Base-by-base conservation (phyloP, 1,284 basidiomycete genomes). In the Cryptococcus amylolentus region DNA sequence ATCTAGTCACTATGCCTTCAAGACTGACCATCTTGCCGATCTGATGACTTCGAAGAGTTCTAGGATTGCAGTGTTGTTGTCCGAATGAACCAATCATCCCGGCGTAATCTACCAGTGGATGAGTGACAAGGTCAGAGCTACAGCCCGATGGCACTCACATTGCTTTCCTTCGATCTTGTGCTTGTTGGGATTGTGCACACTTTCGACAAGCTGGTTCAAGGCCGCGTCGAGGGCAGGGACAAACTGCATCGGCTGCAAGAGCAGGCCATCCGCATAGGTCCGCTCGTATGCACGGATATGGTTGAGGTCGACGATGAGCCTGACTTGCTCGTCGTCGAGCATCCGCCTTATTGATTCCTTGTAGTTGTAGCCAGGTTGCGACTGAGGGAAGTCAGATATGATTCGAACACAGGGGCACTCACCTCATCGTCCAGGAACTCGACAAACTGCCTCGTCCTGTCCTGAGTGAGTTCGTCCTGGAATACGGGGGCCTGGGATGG, bases 1-100 rank as follows among this genome's bases (percentile, higher is more conserved):
- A 98, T 61, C 95, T 85, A 2, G 96, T 98, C 57, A 99, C 92
- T 71, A 99, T 99, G 37, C 96, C 96, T 79, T 99, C 96, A 28
- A 99, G 78, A 41, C 89, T 94, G 70, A 98, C 90, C 91, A 98
- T 92, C 78, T 88, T 93, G 53, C 93, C 91, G 31, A 99, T 84
- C 76, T 97, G 88, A 57, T 85, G 82, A 48, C 91, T 88, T 58
- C 88, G 84, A 40, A 99, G 83, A 10, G 92, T 95, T 9, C 96
- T 84, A 43, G 96, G 96, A 77, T 89, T 98, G 77, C 95, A 90
- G 77, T 98, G 93, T 75, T 98, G 91, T 77, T 98, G 94, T 48
- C 96, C 96, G 76, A 99, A 99, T n/a, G 91, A 95, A 54, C 96
- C 96, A 63, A 89, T 88, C 74, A 98, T 85, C n/a, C 95, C 96